Conservation (phyloP, 2,329 filamentous ascomycete genomes). For the Daldinia eschscholtzii region DNA sequence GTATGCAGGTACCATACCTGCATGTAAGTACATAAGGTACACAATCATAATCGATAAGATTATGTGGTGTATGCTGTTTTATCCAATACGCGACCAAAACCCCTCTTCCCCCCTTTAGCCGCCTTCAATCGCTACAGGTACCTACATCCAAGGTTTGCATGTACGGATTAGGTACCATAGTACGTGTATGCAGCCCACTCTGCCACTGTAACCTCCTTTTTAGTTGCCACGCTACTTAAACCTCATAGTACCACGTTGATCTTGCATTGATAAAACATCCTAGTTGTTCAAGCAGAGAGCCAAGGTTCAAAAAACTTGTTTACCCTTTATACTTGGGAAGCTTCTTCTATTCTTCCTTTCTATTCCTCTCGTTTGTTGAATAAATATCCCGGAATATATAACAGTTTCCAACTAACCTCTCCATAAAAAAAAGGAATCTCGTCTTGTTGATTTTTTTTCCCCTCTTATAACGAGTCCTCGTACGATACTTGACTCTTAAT, state of each 20-base stretch:
- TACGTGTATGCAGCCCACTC: background rate
- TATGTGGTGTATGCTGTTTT: constrained; percentile 1
- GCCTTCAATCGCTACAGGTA: constrained; percentile 7
- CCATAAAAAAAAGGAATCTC: constrained; percentile 5
- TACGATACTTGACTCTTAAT: constrained; percentile 21
- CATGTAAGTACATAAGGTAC: too few species aligned
- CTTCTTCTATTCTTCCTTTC: constrained; percentile 12
- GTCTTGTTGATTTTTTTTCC: background rate
- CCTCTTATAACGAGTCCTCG: constrained; percentile 5
- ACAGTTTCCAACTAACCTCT: constrained; percentile 20
- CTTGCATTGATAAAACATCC: constrained; percentile 41
- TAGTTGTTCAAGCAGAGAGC: constrained; percentile 21
- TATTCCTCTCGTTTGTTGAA: constrained; percentile 11
- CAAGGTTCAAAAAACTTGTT: constrained; percentile 33
- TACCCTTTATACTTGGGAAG: constrained; percentile 13
- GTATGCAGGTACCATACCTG: too few species aligned
- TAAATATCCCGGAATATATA: constrained; percentile 12
- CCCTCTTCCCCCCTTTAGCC: constrained; percentile 9
- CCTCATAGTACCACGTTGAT: constrained; percentile 29
- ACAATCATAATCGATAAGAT: too few species aligned
- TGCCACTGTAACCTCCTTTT: constrained; percentile 27
- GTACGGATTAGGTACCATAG: too few species aligned
- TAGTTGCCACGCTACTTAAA: constrained; percentile 13
- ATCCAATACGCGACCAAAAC: constrained; percentile 29
- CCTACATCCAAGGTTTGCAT: too few species aligned